Evolutionary conservation across 257 asterid genomes (phyloP).

Genomic region (Anisodus acutangulus): DNA sequence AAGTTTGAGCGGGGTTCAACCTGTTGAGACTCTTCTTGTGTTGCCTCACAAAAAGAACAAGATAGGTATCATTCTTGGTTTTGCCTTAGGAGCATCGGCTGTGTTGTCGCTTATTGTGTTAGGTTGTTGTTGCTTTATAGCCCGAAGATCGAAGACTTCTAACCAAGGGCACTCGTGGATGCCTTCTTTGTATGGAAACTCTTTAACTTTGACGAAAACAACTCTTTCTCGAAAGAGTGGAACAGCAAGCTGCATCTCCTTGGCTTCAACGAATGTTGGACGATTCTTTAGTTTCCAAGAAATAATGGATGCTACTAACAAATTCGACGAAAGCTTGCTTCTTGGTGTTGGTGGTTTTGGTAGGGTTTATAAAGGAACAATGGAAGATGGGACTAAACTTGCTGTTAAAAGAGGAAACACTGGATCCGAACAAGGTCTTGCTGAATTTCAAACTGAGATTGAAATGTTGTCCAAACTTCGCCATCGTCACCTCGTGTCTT

Average conservation of each 20-base stretch:
- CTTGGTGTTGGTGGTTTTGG: conserved; percentile 63
- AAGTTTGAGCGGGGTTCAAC: conserved; percentile 48
- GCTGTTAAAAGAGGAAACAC: conserved; percentile 60
- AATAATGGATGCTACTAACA: conserved; percentile 54
- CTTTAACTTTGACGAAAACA: conserved; percentile 49
- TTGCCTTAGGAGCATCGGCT: conserved; percentile 43
- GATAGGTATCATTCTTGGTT: conserved; percentile 38
- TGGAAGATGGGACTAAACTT: conserved; percentile 50
- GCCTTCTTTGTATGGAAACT: conserved; percentile 53
- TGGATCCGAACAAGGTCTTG: conserved; percentile 56
- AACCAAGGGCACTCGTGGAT: conserved; percentile 52
- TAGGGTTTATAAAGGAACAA: conserved; percentile 55
- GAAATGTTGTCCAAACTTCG: conserved; percentile 60
- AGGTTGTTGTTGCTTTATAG: conserved; percentile 45
- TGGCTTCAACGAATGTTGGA: conserved; percentile 47
- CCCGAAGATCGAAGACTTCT: conserved; percentile 45
- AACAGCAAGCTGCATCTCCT: conserved; percentile 55
- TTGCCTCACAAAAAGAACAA: conserved; percentile 38
- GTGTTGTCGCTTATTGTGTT: conserved; percentile 36
- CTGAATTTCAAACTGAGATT: conserved; percentile 58
- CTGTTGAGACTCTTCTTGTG: conserved; percentile 45
- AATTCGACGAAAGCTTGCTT: conserved; percentile 51
- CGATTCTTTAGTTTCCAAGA: conserved; percentile 52
- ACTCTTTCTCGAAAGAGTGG: conserved; percentile 51
- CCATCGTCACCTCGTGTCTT: conserved; percentile 57